Evolutionary conservation across 345 rosid species (phyloP).

Genomic region (Salix brachista): DNA sequence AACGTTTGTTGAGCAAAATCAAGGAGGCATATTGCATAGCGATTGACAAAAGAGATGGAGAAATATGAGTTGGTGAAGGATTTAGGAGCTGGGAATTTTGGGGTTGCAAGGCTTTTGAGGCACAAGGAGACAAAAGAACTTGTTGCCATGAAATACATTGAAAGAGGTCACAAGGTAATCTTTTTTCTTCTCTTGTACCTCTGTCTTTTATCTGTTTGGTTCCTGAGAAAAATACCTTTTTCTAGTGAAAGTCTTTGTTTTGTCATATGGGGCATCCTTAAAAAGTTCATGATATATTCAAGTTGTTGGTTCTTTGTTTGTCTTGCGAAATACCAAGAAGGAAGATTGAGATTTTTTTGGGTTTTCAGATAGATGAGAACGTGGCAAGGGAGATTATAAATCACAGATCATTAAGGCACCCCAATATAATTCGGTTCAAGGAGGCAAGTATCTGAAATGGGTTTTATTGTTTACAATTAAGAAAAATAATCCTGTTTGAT

Average conservation of each 20-base stretch:
- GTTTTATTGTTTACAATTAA: not conserved
- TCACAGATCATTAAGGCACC: constrained; percentile 88
- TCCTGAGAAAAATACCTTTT: not conserved
- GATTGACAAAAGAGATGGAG: constrained; percentile 41
- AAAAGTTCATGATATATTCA: not conserved
- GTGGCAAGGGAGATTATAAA: constrained; percentile 93
- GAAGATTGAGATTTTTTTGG: not conserved
- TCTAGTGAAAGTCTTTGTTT: not conserved
- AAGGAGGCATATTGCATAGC: not conserved
- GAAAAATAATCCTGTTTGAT: not conserved
- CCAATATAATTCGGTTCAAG: constrained; percentile 85
- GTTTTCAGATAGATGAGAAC: constrained; percentile 75
- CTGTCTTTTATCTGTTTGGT: not conserved
- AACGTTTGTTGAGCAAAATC: not conserved
- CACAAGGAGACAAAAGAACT: constrained; percentile 78
- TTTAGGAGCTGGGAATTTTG: constrained; percentile 86
- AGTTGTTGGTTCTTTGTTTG: not conserved
- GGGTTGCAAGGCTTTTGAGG: constrained; percentile 75
- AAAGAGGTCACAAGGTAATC: constrained; percentile 81
- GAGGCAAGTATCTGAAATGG: constrained; percentile 41
- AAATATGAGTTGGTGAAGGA: constrained; percentile 75
- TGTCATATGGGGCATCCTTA: not conserved
- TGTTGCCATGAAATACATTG: constrained; percentile 92
- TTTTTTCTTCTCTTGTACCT: not conserved
- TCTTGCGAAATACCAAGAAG: not conserved